Evolutionary conservation across 176 grass and related monocot genomes (phyloP), one percentile per base, ranked within the genome.

Genomic region (Coix lacrymajobi): DNA sequence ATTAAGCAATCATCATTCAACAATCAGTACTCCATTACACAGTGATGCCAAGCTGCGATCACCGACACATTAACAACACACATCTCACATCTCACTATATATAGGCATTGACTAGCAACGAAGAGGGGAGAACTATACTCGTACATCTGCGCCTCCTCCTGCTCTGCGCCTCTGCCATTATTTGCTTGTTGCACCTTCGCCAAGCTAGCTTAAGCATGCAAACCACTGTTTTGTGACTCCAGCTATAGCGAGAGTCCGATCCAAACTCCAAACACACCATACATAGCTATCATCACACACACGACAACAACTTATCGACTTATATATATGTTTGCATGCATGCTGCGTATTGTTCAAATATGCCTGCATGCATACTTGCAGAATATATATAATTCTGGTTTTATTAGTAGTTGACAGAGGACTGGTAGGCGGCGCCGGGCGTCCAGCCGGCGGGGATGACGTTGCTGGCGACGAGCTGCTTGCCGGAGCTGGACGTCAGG

Each of bases 401-500:
- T 60, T 57, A 57, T 57, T 58, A 60, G 64, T 85, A 93, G 78
- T 93, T 93, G 40, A 87, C 80, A 8, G 80, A 17, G 0, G 91
- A 90, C 62, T 81, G 84, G 69, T 93, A 93, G 30, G 77, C 32
- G 1, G 70, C 57, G 33, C 91, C 91, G 11, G 91, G 70, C 22
- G 81, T 81, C 87, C 91, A 93, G 1, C 87, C 71, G 7, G 5
- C 15, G 4, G 91, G 91, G 45, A 93, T 93, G 62, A 87, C 87
- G 20, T 87, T 87, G 64, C 43, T 82, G 20, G 84, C 91, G 26
- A 87, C 77, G 25, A 93, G 69, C 40, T 60, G 68, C 79, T 69
- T 93, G 56, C 87, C 76, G 33, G 84, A 85, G 60, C 79, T 73
- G n/a, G 91, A 87, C 6, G 87, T 87, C 14, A 93, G 87, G 79